phyloP scores from a whole-genome alignment of 1,284 basidiomycete genomes.

The Schizopora paradoxa region DNA sequence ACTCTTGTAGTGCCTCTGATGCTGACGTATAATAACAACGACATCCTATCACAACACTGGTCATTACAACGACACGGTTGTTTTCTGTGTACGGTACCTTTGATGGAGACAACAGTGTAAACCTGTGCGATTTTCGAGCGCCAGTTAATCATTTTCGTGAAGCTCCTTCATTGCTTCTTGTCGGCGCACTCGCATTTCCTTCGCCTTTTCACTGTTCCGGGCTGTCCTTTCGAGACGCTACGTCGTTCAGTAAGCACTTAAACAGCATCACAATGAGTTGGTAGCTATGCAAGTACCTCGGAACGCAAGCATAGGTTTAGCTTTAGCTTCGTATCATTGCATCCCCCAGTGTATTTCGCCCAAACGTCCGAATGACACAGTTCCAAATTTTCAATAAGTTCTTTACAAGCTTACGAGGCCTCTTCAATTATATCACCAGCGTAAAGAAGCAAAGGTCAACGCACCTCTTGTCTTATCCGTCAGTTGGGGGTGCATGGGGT shows the following conservation, averaged over 20 bases:
- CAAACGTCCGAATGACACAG: conserved; percentile 64
- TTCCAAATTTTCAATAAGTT: conserved; percentile 71
- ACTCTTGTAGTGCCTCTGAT: too few species aligned
- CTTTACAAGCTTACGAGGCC: conserved; percentile 49
- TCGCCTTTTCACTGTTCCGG: conserved; percentile 65
- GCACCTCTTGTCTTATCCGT: conserved; percentile 64
- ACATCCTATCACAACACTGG: too few species aligned
- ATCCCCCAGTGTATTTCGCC: conserved; percentile 61
- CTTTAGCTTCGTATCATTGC: conserved; percentile 67
- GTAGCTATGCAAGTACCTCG: conserved; percentile 53
- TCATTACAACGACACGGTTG: too few species aligned
- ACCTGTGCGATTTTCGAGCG: too few species aligned
- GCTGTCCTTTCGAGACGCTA: conserved; percentile 67
- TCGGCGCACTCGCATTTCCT: conserved; percentile 49
- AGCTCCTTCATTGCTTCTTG: conserved; percentile 64
- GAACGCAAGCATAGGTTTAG: conserved; percentile 70
- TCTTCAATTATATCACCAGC: conserved; percentile 6
- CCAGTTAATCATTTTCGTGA: conserved; percentile 43
- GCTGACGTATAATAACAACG: too few species aligned
- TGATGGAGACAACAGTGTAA: too few species aligned
- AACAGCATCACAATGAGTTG: too few species aligned
- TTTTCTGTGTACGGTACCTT: too few species aligned
- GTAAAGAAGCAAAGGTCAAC: conserved; percentile 20
- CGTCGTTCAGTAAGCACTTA: conserved; percentile 2
- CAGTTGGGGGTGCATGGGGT: conserved; percentile 75